Percentiles rank a stretch among this genome's conserved stretches.
phyloP scores from a whole-genome alignment of 148 eudicot species.

The Silene latifolia region DNA sequence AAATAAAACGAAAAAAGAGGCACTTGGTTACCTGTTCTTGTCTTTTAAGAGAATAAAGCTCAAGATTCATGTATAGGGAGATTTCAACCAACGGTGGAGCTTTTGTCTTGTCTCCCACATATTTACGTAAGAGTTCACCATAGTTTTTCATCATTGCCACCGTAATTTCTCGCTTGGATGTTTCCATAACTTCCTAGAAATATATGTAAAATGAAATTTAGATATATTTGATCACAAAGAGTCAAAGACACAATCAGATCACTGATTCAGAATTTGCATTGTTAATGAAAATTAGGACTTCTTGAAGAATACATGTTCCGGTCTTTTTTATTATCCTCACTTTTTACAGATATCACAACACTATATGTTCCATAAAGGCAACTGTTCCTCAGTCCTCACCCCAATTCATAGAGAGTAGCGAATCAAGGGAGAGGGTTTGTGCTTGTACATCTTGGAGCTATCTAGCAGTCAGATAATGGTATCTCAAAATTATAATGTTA shows the following conservation, averaged over 20 bases:
- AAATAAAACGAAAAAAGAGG: slow-evolving; percentile 6
- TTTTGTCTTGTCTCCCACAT: slow-evolving; percentile 78
- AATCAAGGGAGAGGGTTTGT: neutral
- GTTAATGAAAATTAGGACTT: neutral
- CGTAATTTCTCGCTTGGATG: slow-evolving; percentile 63
- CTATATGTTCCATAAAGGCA: neutral
- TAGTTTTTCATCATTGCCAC: slow-evolving; percentile 79
- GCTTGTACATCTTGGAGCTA: neutral
- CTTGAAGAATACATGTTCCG: neutral
- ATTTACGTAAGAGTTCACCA: slow-evolving; percentile 81
- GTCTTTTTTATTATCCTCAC: neutral
- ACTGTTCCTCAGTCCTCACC: neutral
- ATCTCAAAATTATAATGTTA: neutral
- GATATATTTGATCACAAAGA: neutral
- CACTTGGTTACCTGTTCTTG: slow-evolving; percentile 74
- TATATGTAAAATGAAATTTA: neutral
- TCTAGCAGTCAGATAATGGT: neutral
- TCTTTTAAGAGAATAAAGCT: slow-evolving; percentile 90
- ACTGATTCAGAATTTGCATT: neutral
- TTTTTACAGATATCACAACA: neutral
- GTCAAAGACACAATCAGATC: neutral
- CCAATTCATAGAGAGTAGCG: too few species aligned
- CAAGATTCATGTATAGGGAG: slow-evolving; percentile 69
- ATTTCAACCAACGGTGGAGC: slow-evolving; percentile 73
- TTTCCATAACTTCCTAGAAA: slow-evolving; percentile 66